These are phyloP conservation scores for Rhizophagus prolifer DNA, from an alignment of 192 early-diverging fungal species.

Conservation along the genomic window DNA sequence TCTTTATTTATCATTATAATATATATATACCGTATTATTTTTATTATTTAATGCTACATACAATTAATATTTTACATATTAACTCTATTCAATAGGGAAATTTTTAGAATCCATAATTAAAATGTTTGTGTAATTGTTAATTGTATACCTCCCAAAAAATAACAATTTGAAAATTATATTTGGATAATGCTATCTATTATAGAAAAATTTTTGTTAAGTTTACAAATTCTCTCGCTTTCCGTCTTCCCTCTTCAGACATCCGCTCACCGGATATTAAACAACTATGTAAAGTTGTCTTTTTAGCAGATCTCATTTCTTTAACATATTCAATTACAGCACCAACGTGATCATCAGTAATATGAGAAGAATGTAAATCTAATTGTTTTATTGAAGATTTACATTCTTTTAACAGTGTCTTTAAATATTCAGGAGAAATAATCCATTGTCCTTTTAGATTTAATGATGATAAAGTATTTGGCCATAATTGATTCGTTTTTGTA, in stretches of 20 bases:
- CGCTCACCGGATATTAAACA: slow-evolving; percentile 1
- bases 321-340: background rate
- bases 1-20: too few relatives aligned
- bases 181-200: background rate
- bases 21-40: too few relatives aligned
- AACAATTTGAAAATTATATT: background rate
- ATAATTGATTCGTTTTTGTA: background rate
- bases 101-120: too few relatives aligned
- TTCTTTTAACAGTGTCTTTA: background rate
- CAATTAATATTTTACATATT: too few relatives aligned
- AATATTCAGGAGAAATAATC: slow-evolving; percentile 6
- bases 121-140: too few relatives aligned
- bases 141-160: too few relatives aligned
- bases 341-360: slow-evolving; percentile 9
- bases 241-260: background rate
- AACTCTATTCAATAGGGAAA: too few relatives aligned
- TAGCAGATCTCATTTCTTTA: slow-evolving; percentile 7
- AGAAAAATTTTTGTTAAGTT: background rate
- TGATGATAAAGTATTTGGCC: slow-evolving; percentile 6
- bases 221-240: background rate
- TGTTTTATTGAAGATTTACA: slow-evolving; percentile 5
- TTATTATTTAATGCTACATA: too few relatives aligned
- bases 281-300: slow-evolving; percentile 3
- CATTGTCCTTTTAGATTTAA: slow-evolving; percentile 13
- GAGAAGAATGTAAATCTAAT: slow-evolving; percentile 12